phyloP scores from a whole-genome alignment of 2,329 filamentous ascomycete species.

The Sordariomycetes sp. region DNA sequence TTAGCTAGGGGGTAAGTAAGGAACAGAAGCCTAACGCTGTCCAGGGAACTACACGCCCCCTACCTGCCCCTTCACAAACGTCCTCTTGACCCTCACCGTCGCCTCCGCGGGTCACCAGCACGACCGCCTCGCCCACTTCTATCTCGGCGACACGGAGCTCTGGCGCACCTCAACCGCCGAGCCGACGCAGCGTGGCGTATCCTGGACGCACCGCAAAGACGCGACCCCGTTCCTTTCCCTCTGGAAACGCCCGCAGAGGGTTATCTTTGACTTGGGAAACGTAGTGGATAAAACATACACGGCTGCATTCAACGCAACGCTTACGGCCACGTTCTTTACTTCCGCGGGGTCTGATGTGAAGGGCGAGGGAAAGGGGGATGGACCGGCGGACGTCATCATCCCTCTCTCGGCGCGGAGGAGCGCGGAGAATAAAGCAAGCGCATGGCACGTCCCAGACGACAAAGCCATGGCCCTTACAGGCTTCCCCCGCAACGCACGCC shows the following conservation, averaged over 20 bases:
- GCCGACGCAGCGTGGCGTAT: constrained; percentile 53
- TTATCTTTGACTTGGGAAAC: constrained; percentile 74
- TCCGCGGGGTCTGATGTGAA: constrained; percentile 19
- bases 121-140: constrained; percentile 65
- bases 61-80: constrained; percentile 56
- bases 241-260: constrained; percentile 54
- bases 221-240: constrained; percentile 58
- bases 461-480: constrained; percentile 39
- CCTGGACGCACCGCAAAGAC: constrained; percentile 68
- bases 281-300: constrained; percentile 58
- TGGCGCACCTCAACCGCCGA: constrained; percentile 76
- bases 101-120: constrained; percentile 56
- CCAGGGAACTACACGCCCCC: constrained; percentile 54
- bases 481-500: constrained; percentile 52
- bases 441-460: constrained; percentile 52
- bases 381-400: constrained; percentile 50
- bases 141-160: constrained; percentile 64
- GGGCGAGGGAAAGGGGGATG: constrained; percentile 6
- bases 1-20: not conserved
- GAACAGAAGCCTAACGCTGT: not conserved
- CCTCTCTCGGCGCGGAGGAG: constrained; percentile 47
- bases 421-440: constrained; percentile 39
- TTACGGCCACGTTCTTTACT: constrained; percentile 60
- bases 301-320: constrained; percentile 57
- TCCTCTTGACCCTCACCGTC: constrained; percentile 65